phyloP scores from a whole-genome alignment of 1,284 basidiomycete genomes.

The Hypsizygus ulmarius region DNA sequence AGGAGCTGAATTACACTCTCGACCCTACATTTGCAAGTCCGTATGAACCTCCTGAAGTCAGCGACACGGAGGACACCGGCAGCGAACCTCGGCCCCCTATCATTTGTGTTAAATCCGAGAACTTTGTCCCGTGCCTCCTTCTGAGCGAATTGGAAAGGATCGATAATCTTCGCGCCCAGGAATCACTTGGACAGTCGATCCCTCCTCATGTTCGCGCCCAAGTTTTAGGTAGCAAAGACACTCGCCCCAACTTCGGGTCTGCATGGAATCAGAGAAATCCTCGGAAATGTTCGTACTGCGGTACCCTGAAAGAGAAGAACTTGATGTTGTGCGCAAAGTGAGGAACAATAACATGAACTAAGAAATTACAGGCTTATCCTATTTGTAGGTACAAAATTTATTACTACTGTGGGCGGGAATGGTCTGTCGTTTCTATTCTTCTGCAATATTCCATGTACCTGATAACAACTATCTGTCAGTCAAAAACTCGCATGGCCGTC shows the following conservation, averaged over 20 bases:
- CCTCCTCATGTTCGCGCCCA: conserved; percentile 17
- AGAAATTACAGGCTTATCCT: conserved; percentile 1
- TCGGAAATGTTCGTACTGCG: conserved; percentile 18
- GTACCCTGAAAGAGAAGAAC: conserved; percentile 22
- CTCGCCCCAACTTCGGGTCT: conserved; percentile 22
- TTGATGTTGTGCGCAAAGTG: conserved; percentile 28
- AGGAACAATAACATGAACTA: conserved; percentile 1
- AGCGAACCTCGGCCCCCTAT: conserved; percentile 17
- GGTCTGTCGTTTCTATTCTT: conserved; percentile 2
- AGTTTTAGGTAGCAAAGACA: conserved; percentile 27
- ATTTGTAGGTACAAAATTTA: conserved; percentile 25
- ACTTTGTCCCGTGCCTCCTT: conserved; percentile 27
- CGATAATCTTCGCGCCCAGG: conserved; percentile 23
- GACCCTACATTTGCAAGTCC: conserved; percentile 9
- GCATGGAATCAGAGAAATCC: conserved; percentile 13
- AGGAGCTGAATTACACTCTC: not conserved
- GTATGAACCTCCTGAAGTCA: not conserved
- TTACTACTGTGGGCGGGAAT: not conserved
- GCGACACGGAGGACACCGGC: conserved; percentile 6
- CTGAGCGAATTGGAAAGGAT: conserved; percentile 23
- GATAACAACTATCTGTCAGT: conserved; percentile 8
- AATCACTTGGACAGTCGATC: conserved; percentile 1
- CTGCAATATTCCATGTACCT: not conserved
- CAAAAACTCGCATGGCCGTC: conserved; percentile 27
- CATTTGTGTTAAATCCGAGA: conserved; percentile 24